These are phyloP conservation scores for Sisymbrium irio DNA, from an alignment of 345 rosid genomes.

Conservation along the genomic window DNA sequence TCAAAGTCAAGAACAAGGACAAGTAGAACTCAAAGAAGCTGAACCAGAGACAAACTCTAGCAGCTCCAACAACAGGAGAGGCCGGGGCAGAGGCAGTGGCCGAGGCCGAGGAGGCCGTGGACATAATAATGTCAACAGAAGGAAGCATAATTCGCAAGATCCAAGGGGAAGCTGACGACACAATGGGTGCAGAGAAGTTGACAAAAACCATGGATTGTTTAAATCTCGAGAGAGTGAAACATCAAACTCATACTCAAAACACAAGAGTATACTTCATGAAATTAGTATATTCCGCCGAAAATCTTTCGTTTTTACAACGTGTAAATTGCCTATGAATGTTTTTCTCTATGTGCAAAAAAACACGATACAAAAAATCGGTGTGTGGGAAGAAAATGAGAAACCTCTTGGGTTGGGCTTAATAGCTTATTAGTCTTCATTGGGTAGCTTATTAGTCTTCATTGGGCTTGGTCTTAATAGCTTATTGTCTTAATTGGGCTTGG, in stretches of 20 bases:
- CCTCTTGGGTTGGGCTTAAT: no score
- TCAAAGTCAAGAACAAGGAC: slow-evolving; percentile 34
- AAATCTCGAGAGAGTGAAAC: not conserved
- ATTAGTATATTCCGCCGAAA: not conserved
- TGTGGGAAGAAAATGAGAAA: no score
- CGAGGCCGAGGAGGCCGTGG: not conserved
- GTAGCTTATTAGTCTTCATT: no score
- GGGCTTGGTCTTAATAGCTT: no score
- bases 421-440: no score
- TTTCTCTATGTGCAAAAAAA: not conserved
- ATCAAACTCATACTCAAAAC: slow-evolving; percentile 8
- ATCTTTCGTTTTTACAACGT: not conserved
- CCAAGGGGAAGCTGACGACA: slow-evolving; percentile 20
- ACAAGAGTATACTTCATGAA: not conserved
- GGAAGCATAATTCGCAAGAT: slow-evolving; percentile 29
- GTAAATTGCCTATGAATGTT: not conserved
- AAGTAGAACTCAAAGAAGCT: slow-evolving; percentile 24
- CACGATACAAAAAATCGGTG: no score
- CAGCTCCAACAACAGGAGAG: slow-evolving; percentile 34
- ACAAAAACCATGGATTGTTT: not conserved
- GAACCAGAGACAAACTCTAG: slow-evolving; percentile 33
- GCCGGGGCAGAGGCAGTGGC: slow-evolving; percentile 16
- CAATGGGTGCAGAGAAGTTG: slow-evolving; percentile 37
- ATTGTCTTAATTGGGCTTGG: no score
- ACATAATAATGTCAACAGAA: slow-evolving; percentile 2